Base-by-base conservation (phyloP, 176 grass and related monocot genomes). In the Eragrostis nindensis region DNA sequence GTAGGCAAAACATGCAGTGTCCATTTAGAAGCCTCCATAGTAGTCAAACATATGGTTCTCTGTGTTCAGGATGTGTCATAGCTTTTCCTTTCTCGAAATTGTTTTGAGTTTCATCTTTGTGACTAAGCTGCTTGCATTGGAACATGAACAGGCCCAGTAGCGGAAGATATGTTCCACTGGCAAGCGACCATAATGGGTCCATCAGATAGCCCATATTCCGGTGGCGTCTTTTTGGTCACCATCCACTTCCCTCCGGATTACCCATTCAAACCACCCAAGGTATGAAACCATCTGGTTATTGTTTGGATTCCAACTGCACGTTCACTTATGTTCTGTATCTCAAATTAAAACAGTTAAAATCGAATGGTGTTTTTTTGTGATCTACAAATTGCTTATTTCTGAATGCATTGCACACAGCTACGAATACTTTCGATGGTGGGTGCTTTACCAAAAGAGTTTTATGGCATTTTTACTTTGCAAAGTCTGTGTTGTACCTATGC, bases 201-300 rank as follows among this genome's bases (percentile, higher is more conserved):
- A 82, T 14, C 87, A 30, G 87, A 89, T 65, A 89, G 87, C 78
- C 87, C 82, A 15, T 89, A 89, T 6, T 55, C 87, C 2, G 87
- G 87, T n/a, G 87, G 87, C 0, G 87, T 89, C 39, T 89, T 89
- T 60, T 82, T 89, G 77, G 82, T 89, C 63, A 72, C 87, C 7
- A 89, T 89, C 55, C 87, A 89, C 77, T 89, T 89, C 5, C 87
- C 87, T n/a, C 87, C 87, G 2, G 87, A 89, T 66, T 89, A 89
- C 73, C 87, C 87, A 11, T 89, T 89, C 78, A 89, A 89, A 71
- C 87, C 87, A 49, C 87, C 87, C 8, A 89, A 89, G 82, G 87
- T 89, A 72, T 76, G 48, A 0, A 22, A 3, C 21, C 32, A 36
- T 36, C 32, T 36, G 32, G 32, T 36, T 36, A 36, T 63, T 30